These are phyloP conservation scores for Nicotiana obtusifolia DNA, from an alignment of 257 asterid species.

Conservation along the genomic window DNA sequence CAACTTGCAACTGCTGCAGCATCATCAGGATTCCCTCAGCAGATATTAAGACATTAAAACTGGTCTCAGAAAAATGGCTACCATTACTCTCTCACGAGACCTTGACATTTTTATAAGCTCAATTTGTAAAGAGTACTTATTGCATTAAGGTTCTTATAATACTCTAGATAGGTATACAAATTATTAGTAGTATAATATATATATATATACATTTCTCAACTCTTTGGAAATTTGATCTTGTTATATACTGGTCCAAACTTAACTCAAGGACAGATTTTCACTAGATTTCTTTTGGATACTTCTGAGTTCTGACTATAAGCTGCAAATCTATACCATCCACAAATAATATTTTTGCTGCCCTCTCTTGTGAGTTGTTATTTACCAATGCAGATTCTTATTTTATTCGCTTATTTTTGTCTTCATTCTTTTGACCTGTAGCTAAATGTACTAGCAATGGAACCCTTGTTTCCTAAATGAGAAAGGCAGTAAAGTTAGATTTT, in stretches of 20 bases:
- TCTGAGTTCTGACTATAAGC: not conserved
- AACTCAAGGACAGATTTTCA: not conserved
- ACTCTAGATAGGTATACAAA: not conserved
- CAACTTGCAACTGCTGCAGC: constrained; percentile 79
- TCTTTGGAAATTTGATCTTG: not conserved
- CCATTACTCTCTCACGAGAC: constrained; percentile 48
- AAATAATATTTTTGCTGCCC: not conserved
- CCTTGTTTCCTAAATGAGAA: constrained; percentile 1
- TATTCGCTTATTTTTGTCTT: not conserved
- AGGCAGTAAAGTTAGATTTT: not conserved
- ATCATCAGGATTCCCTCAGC: constrained; percentile 95
- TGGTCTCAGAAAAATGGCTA: constrained; percentile 60
- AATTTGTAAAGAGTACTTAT: no score
- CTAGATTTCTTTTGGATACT: constrained; percentile 8
- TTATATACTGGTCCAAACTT: not conserved
- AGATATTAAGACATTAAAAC: constrained; percentile 35
- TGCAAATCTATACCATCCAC: constrained; percentile 1
- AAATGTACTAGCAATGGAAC: not conserved
- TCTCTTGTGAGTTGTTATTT: not conserved
- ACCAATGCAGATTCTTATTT: not conserved
- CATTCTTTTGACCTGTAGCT: not conserved
- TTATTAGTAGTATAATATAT: not conserved
- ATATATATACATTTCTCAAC: not conserved
- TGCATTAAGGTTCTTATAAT: not conserved
- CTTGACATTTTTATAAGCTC: constrained; percentile 8